phyloP scores from a whole-genome alignment of 768 basidiomycete genomes.

The Podaxis carcinomalis region DNA sequence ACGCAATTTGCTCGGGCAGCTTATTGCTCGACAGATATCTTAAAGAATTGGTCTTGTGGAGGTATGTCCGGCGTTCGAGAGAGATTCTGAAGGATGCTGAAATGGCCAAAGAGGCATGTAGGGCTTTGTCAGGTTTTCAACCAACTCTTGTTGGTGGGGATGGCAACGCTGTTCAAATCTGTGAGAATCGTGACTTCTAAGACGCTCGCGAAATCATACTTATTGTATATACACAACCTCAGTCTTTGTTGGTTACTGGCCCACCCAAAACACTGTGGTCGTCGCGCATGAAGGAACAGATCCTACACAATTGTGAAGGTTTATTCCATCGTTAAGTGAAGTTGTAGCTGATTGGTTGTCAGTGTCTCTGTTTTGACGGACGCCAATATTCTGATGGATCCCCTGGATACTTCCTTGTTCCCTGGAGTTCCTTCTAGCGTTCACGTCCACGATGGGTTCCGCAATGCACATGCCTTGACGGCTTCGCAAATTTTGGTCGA shows the following conservation, averaged over 20 bases:
- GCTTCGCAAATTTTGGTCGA: constrained; percentile 40
- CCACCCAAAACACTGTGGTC: constrained; percentile 44
- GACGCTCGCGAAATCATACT: not conserved
- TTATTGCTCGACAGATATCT: constrained; percentile 38
- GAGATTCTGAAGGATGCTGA: not conserved
- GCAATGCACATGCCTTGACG: constrained; percentile 43
- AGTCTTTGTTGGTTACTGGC: constrained; percentile 60
- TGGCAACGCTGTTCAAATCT: constrained; percentile 42
- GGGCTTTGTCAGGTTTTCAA: constrained; percentile 35
- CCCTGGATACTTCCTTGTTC: constrained; percentile 44
- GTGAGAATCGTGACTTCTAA: constrained; percentile 32
- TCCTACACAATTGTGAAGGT: constrained; percentile 44
- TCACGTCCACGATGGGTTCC: constrained; percentile 51
- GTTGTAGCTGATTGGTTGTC: not conserved
- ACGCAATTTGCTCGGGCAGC: constrained; percentile 52
- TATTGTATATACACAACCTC: not conserved
- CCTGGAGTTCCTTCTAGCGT: constrained; percentile 45
- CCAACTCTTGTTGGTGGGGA: constrained; percentile 45
- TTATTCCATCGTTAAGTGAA: not conserved
- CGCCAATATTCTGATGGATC: constrained; percentile 31
- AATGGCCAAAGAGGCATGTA: constrained; percentile 31
- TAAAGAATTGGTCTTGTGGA: constrained; percentile 42
- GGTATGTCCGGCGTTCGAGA: constrained; percentile 20
- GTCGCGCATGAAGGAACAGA: constrained; percentile 63
- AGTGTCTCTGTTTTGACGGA: constrained; percentile 53